phyloP scores from a whole-genome alignment of 2,329 filamentous ascomycete species.

The Mycosphaerella sp. region DNA sequence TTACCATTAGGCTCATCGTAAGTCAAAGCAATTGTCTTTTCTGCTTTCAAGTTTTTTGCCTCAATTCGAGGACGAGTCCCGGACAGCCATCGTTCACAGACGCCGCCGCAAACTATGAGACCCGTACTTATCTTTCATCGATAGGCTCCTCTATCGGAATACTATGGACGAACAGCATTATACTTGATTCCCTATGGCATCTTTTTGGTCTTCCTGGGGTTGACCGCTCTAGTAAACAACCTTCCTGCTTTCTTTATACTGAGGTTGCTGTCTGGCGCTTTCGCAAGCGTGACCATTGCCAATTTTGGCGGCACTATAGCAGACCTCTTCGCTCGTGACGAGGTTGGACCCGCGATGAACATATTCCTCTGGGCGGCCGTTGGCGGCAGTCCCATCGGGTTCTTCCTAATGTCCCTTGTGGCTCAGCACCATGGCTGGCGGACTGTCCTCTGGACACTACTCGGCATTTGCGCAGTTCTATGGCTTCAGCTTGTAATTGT shows the following conservation, averaged over 20 bases:
- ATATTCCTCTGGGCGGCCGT: conserved; percentile 46
- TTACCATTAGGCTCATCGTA: conserved; percentile 27
- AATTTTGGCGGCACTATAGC: conserved; percentile 48
- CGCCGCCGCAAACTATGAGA: no score
- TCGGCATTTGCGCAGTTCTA: conserved; percentile 41
- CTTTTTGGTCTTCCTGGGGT: conserved; percentile 41
- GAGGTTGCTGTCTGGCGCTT: conserved; percentile 41
- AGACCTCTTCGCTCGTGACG: conserved; percentile 45
- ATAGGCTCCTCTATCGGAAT: conserved; percentile 41
- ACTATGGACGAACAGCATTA: conserved; percentile 40
- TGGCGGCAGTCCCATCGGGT: conserved; percentile 42
- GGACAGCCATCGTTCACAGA: not conserved
- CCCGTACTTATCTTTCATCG: not conserved
- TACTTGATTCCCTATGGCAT: conserved; percentile 40
- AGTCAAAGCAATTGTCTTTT: not conserved
- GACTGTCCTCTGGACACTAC: conserved; percentile 42
- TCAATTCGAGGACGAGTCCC: no score
- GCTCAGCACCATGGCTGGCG: conserved; percentile 42
- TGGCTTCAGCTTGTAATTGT: conserved; percentile 41
- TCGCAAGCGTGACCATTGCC: conserved; percentile 45
- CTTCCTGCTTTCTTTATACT: conserved; percentile 39
- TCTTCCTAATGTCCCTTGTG: conserved; percentile 44
- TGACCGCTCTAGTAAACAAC: conserved; percentile 39
- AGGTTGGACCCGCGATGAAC: conserved; percentile 39
- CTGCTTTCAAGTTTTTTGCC: not conserved